Evolutionary conservation across 768 basidiomycete genomes (phyloP).

Genomic region (Lentinula aciculospora): DNA sequence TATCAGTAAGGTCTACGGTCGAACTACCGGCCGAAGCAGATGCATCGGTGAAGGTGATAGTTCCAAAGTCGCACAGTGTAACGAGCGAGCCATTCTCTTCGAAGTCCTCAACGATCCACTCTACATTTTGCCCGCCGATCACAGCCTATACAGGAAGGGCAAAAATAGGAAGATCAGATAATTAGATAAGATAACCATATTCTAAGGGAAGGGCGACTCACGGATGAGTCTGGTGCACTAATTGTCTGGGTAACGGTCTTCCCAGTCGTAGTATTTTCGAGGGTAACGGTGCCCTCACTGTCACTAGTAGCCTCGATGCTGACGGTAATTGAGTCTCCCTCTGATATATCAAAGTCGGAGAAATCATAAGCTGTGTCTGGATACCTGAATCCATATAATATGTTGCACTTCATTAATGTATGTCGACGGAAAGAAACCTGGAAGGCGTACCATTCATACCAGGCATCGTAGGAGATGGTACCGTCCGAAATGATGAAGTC

Average conservation of each 20-base stretch:
- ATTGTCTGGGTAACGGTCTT: background rate
- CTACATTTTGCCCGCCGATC: slow-evolving; percentile 1
- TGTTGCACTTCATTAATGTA: background rate
- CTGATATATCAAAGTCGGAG: background rate
- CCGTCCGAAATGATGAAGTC: background rate
- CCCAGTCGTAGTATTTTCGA: slow-evolving; percentile 6
- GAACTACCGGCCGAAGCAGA: slow-evolving; percentile 11
- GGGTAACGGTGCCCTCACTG: slow-evolving; percentile 1
- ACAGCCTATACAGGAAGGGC: background rate
- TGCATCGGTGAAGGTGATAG: slow-evolving; percentile 23
- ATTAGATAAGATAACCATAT: background rate
- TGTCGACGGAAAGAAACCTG: background rate
- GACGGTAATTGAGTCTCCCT: slow-evolving; percentile 1
- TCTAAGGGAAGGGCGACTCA: background rate
- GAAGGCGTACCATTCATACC: background rate
- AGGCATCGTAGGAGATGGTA: background rate
- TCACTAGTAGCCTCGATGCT: background rate
- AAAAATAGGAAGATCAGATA: background rate
- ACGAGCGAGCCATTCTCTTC: slow-evolving; percentile 4
- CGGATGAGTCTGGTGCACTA: background rate
- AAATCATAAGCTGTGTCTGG: background rate
- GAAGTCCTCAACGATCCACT: slow-evolving; percentile 10
- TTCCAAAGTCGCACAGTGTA: slow-evolving; percentile 10
- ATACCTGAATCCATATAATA: background rate
- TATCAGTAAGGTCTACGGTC: slow-evolving; percentile 14